A percentile compares a stretch with the other conserved stretches of the same genome.
phyloP scores from a whole-genome alignment of 2,329 filamentous ascomycete species.

The Fusarium sp. region DNA sequence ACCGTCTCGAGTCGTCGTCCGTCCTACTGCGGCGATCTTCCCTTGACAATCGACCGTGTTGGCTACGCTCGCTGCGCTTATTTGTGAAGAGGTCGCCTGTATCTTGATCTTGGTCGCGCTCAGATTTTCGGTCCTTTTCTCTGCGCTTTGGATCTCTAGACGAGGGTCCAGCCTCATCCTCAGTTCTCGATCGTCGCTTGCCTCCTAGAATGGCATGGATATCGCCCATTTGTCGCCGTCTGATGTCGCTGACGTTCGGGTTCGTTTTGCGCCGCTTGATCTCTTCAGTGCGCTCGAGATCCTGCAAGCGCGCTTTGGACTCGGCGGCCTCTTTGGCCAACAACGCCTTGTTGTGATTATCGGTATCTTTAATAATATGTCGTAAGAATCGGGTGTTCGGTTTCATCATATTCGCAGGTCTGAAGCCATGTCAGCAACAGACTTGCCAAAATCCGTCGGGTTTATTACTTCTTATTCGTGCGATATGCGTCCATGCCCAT shows the following conservation, averaged over 20 bases:
- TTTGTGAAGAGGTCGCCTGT: slow-evolving; percentile 40
- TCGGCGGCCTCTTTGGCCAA: slow-evolving; percentile 87
- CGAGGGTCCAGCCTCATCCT: slow-evolving; percentile 37
- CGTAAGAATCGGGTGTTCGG: slow-evolving; percentile 92
- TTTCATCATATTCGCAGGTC: slow-evolving; percentile 77
- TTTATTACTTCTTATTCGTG: slow-evolving; percentile 59
- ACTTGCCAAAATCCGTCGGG: slow-evolving; percentile 15
- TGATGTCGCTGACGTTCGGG: slow-evolving; percentile 63
- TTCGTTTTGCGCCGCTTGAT: slow-evolving; percentile 58
- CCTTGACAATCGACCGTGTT: slow-evolving; percentile 45
- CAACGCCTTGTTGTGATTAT: slow-evolving; percentile 88
- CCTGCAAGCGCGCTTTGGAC: slow-evolving; percentile 75
- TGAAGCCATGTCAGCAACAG: slow-evolving; percentile 52
- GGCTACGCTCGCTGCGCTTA: slow-evolving; percentile 33
- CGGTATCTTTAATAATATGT: slow-evolving; percentile 88
- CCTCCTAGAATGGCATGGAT: slow-evolving; percentile 69
- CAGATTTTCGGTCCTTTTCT: slow-evolving; percentile 11
- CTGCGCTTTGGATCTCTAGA: slow-evolving; percentile 34
- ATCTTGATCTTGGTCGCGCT: slow-evolving; percentile 11
- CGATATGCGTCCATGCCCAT: slow-evolving; percentile 77
- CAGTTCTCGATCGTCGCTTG: slow-evolving; percentile 51
- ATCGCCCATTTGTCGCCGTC: slow-evolving; percentile 69
- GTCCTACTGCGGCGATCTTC: slow-evolving; percentile 35
- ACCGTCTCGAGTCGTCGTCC: slow-evolving; percentile 27
- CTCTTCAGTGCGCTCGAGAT: slow-evolving; percentile 65